These are phyloP conservation scores for Austroboletus novae-zelandiae DNA, from an alignment of 1,284 basidiomycete species.

Conservation along the genomic window DNA sequence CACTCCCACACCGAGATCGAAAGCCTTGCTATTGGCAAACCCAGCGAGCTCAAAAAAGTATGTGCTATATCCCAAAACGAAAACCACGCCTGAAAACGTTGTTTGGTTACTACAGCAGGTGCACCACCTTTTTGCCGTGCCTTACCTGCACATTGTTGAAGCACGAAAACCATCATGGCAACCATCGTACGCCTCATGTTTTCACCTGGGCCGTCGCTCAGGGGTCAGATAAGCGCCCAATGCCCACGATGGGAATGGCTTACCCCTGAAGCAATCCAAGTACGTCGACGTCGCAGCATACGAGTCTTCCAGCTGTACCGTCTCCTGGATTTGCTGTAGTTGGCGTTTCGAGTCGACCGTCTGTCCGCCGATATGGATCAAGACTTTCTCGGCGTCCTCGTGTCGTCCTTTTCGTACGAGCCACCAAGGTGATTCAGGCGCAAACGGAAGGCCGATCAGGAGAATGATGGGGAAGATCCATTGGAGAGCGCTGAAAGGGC, in stretches of 20 bases:
- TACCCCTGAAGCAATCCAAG: slow-evolving; percentile 29
- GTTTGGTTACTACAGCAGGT: not conserved
- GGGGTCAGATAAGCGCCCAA: not conserved
- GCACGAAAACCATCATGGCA: slow-evolving; percentile 34
- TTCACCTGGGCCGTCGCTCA: slow-evolving; percentile 14
- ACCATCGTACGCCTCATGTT: slow-evolving; percentile 28
- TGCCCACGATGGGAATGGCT: not conserved
- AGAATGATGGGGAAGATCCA: slow-evolving; percentile 30
- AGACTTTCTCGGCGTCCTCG: slow-evolving; percentile 48
- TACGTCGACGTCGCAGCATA: slow-evolving; percentile 24
- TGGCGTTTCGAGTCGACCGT: slow-evolving; percentile 19
- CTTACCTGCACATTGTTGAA: slow-evolving; percentile 28
- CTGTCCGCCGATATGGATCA: slow-evolving; percentile 37
- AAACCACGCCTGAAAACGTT: slow-evolving; percentile 24
- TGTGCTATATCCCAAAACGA: slow-evolving; percentile 29
- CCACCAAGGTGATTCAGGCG: slow-evolving; percentile 66
- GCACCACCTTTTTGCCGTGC: not conserved
- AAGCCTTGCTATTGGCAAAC: slow-evolving; percentile 22
- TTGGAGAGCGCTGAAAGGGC: slow-evolving; percentile 22
- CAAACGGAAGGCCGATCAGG: slow-evolving; percentile 34
- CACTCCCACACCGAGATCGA: slow-evolving; percentile 28
- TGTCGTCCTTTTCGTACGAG: slow-evolving; percentile 51
- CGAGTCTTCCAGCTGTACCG: slow-evolving; percentile 29
- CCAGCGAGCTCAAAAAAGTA: slow-evolving; percentile 34
- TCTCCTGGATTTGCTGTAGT: slow-evolving; percentile 27